Base-by-base conservation (phyloP, 148 eudicot species). In the Salicornia ramosissima region DNA sequence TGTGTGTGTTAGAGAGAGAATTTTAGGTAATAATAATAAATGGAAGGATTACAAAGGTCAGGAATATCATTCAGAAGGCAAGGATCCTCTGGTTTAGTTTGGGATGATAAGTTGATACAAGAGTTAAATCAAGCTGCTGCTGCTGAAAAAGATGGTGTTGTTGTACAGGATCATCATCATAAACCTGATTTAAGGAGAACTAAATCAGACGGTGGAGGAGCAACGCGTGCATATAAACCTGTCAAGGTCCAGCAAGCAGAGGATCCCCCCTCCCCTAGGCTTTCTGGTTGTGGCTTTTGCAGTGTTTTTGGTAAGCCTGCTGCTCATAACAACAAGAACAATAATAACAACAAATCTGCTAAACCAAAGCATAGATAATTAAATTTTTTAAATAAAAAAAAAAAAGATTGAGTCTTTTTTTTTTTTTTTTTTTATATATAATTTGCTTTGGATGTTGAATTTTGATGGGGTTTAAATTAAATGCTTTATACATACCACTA, bases 181-280 rank as follows among this genome's bases (percentile, higher is more conserved):
- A 74, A 72, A 12, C 19, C 68, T 31, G 75, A 74, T 10, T 74
- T 71, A 5, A 42, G 49, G 47, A 70, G 77, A 19, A 73, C 28
- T 13, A 64, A 51, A 63, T 81, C 84, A 8, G 79, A 78, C 61
- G 69, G 74, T 65, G 83, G 83, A 24, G 26, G 28, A 4, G 53
- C 53, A n/a, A 71, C 71, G 16, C 72, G 71, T 3, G 45, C 64
- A 0, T 76, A 74, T 63, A 77, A 73, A 5, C 69, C 83, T 12
- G 76, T 80, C 5, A 81, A 82, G 76, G 83, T 85, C 39, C 77
- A 76, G 25, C 83, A 84, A 28, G 67, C 80, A 52, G 78, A 78
- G 70, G 97, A 91, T 50, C 93, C 89, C 0, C 94, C 97, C 28
- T 91, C 97, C 33, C 97, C 94, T 21, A 91, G 78, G 72, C 74